Conservation (phyloP, 805 yeast species). For the Diddensiella caesifluorescens region DNA sequence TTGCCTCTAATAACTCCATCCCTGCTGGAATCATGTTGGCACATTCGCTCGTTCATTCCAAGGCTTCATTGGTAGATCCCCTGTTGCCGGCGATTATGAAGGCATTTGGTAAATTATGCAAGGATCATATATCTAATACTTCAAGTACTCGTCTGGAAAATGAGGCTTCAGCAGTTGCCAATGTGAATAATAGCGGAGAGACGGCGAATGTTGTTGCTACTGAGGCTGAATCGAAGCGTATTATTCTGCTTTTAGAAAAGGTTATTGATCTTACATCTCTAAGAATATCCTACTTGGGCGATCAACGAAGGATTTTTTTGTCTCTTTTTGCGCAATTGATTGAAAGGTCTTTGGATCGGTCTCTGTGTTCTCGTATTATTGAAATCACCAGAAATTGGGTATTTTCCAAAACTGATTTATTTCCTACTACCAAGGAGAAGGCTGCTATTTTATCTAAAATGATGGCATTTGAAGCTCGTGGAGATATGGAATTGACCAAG, state of each 20-base stretch:
- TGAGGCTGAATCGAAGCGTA: slow-evolving; percentile 75
- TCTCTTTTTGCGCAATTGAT: slow-evolving; percentile 83
- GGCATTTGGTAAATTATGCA: slow-evolving; percentile 82
- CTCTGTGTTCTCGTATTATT: slow-evolving; percentile 67
- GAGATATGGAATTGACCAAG: slow-evolving; percentile 70
- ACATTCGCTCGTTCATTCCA: slow-evolving; percentile 60
- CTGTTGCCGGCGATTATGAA: slow-evolving; percentile 74
- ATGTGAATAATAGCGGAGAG: slow-evolving; percentile 15
- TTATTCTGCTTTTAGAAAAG: slow-evolving; percentile 69
- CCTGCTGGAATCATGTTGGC: slow-evolving; percentile 78
- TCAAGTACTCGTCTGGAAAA: slow-evolving; percentile 20
- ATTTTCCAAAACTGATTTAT: slow-evolving; percentile 70
- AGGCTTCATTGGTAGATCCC: slow-evolving; percentile 70
- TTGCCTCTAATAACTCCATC: slow-evolving; percentile 62
- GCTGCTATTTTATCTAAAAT: slow-evolving; percentile 90
- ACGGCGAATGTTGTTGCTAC: slow-evolving; percentile 18
- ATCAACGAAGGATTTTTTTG: slow-evolving; percentile 83
- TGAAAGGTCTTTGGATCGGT: slow-evolving; percentile 78
- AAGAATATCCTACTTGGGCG: slow-evolving; percentile 84
- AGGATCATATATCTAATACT: slow-evolving; percentile 58
- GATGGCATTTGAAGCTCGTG: slow-evolving; percentile 87
- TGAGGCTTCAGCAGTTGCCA: slow-evolving; percentile 21
- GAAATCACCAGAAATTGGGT: slow-evolving; percentile 84
- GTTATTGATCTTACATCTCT: slow-evolving; percentile 70
- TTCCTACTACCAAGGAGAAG: slow-evolving; percentile 93